Evolutionary conservation across 345 rosid genomes (phyloP), one percentile per base, ranked within the genome.

Genomic region (Salix udensis): DNA sequence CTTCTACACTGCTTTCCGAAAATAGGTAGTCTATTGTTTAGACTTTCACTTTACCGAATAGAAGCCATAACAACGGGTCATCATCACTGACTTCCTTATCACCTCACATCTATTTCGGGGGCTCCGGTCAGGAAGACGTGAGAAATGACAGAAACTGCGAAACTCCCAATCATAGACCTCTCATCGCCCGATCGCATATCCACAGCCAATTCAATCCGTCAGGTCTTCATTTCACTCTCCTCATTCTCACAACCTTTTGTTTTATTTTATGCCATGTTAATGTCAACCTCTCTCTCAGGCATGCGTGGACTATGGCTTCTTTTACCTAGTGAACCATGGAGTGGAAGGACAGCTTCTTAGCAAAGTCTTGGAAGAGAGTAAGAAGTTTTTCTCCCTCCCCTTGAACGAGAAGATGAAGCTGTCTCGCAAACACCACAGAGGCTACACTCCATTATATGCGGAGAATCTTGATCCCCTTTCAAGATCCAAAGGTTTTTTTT

Each of bases 281-380:
- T 18, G 28, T 7, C n/a, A 48, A 1, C 6, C 11, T 66, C 19
- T 66, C 23, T 71, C 40, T 81, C n/a, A 95, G 98, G 97, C 96
- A 24, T 93, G 97, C 68, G 34, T 82, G 16, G 92, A 91, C 14
- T 82, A 86, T 77, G 97, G 97, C 21, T 95, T 91, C 92, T 95
- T 93, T 79, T 95, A 90, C 84, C 82, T 95, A 3, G 88, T 86
- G 77, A 95, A 95, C 76, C 98, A 95, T 71, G 97, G 94, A 6
- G 85, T 91, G 2, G 88, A 89, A 58, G 88, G 85, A 68, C 92
- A 87, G 40, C 70, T 93, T 55, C n/a, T 89, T 26, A 40, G 50
- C 2, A 67, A 65, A 39, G 91, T 87, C 58, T 70, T 95, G 1
- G 75, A 72, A n/a, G 89, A 88, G 88, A 89, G 91, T 71, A 78